Evolutionary conservation across 805 yeast genomes (phyloP).

Genomic region (Pichia scutulata): DNA sequence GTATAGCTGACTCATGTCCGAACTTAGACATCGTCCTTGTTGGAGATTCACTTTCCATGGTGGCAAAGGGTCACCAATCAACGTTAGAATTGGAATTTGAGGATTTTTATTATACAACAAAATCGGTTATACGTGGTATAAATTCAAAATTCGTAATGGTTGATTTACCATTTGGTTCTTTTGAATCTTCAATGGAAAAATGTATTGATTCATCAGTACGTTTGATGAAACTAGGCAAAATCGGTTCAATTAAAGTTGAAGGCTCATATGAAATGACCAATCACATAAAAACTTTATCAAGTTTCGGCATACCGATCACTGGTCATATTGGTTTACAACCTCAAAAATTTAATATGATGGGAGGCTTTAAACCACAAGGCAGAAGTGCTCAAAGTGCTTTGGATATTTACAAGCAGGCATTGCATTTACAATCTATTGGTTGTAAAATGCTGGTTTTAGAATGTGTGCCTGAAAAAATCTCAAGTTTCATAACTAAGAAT

Average conservation of each 20-base stretch:
- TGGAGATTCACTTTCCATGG: slow-evolving; percentile 94
- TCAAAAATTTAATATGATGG: slow-evolving; percentile 66
- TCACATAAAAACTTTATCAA: slow-evolving; percentile 48
- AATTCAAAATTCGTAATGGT: slow-evolving; percentile 61
- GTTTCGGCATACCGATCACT: slow-evolving; percentile 78
- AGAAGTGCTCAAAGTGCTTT: slow-evolving; percentile 46
- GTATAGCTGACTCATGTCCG: slow-evolving; percentile 54
- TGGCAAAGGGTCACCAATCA: slow-evolving; percentile 69
- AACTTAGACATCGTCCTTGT: slow-evolving; percentile 65
- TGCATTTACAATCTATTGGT: slow-evolving; percentile 66
- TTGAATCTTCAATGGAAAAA: slow-evolving; percentile 54
- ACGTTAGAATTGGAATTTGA: slow-evolving; percentile 72
- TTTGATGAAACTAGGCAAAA: slow-evolving; percentile 49
- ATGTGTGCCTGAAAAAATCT: slow-evolving; percentile 75
- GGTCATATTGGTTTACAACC: slow-evolving; percentile 95
- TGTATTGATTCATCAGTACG: slow-evolving; percentile 54
- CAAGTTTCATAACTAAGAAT: slow-evolving; percentile 51
- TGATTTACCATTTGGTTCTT: slow-evolving; percentile 86
- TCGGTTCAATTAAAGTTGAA: slow-evolving; percentile 76
- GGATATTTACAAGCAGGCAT: slow-evolving; percentile 57
- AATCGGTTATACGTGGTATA: slow-evolving; percentile 70
- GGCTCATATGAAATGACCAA: slow-evolving; percentile 58
- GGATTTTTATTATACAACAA: slow-evolving; percentile 69
- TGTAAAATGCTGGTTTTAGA: slow-evolving; percentile 71
- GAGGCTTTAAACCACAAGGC: slow-evolving; percentile 90